Evolutionary conservation across 2,329 filamentous ascomycete genomes (phyloP), one percentile per base, ranked within the genome.

Genomic region (Nannizzia gypsea): DNA sequence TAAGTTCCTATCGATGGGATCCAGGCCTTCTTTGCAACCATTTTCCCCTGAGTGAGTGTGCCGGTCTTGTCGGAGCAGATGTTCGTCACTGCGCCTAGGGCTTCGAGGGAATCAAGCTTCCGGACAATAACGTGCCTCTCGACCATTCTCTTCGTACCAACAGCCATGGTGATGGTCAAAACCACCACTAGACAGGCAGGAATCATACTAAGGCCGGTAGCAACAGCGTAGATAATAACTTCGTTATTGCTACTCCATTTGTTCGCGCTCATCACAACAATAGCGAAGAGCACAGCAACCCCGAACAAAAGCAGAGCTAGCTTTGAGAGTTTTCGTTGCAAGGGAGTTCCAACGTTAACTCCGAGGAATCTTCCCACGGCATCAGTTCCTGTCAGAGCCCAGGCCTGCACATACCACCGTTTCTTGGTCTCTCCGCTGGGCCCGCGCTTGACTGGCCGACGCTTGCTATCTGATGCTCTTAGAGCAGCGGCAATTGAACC

Each of bases 261-360:
- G 70, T 86, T 88, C 59, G 85, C 82, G 5, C 77, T 85, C 52
- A 87, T 78, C 42, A 88, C 85, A 65, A 89, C 83, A 64, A 89
- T 81, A 6, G 85, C 85, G 63, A 85, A 86, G 26, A 88, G 66
- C 11, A 89, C 80, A 1, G 86, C 86, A 57, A 87, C 80, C 31
- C 76, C 78, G 67, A 89, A 88, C 1, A 88, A 78, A 1, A 86
- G 70, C 17, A 88, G 76, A 22, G 86, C 86, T 56, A 89, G 78
- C 69, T 82, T 82, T 55, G 84, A 86, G 15, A 89, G 76, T 67
- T 86, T 87, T 65, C 81, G 80, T 70, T 88, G 84, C 17, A 89
- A 76, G 2, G 86, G 86, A 9, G 86, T 88, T 54, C 86, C 86
- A 11, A 86, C 80, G 59, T 82, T 85, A 61, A 88, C 79, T 57